Evolutionary conservation across 139 green algal species (phyloP).

Genomic region (Nannochloris sp.): DNA sequence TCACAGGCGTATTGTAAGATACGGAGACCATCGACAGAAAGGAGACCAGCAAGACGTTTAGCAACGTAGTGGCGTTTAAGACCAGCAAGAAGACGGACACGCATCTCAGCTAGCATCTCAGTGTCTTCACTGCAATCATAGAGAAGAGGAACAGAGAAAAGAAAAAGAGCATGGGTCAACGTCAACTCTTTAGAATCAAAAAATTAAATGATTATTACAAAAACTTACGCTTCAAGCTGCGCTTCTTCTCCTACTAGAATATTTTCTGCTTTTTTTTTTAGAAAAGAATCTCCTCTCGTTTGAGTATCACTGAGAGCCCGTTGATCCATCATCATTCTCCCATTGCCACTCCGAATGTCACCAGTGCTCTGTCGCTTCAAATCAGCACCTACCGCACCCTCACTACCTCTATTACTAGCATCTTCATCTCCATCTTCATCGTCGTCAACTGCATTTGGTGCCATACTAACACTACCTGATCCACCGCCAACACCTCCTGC

Average conservation of each 20-base stretch:
- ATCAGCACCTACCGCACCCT: too few species aligned
- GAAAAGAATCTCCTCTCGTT: too few species aligned
- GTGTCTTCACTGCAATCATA: background rate
- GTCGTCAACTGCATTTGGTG: too few species aligned
- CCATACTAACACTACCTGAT: too few species aligned
- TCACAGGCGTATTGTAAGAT: slow-evolving; percentile 67
- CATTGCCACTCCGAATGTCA: too few species aligned
- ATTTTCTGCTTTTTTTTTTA: too few species aligned
- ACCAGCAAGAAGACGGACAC: slow-evolving; percentile 41
- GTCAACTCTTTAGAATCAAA: background rate
- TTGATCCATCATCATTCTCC: too few species aligned
- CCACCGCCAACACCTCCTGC: background rate
- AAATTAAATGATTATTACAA: background rate
- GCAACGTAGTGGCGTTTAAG: slow-evolving; percentile 73
- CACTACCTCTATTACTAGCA: too few species aligned
- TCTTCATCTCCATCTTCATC: too few species aligned
- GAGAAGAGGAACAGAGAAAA: background rate
- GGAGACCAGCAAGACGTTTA: slow-evolving; percentile 57
- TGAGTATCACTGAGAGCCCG: too few species aligned
- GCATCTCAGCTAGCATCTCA: slow-evolving; percentile 30
- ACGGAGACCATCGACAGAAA: slow-evolving; percentile 47
- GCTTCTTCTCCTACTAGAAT: too few species aligned
- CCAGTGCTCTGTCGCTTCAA: too few species aligned
- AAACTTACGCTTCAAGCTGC: background rate
- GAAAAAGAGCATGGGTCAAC: background rate